Base-by-base conservation (phyloP, 441 rosid species). In the Pelargonium fulgidum region DNA sequence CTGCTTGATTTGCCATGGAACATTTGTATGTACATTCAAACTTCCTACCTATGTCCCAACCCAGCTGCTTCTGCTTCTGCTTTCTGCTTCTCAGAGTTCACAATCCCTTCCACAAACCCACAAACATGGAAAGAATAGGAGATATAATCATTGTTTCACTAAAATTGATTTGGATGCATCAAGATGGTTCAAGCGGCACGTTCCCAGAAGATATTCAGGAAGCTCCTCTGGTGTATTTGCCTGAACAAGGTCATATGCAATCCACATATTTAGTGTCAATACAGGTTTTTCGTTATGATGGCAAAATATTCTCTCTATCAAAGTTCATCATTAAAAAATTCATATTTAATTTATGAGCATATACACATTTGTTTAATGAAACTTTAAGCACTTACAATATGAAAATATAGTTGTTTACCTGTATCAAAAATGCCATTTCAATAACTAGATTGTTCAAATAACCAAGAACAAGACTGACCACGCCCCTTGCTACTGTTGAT, bases 401-500 rank as follows among this genome's bases (percentile, higher is more conserved):
- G 5, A 24, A 52, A 66, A 64, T 65, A 47, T 3, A 26, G 59
- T 14, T 45, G 58, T 58, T 72, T 86, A 91, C 98, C 97, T 91
- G 97, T 74, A 93, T 63, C 83, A 93, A 78, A 73, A 93, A 91
- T 42, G 98, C 97, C 97, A 91, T 91, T 81, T 93, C 98, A 7
- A 93, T 88, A 47, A 93, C 96, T 78, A 91, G 83, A 76, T 91
- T 91, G 85, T 85, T 89, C 72, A 93, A 96, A 85, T 91, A 93
- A 62, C 98, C 97, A 13, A 93, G 97, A 72, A 93, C 97, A 75
- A 93, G 92, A 81, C 90, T 89, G 59, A 91, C 97, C 73, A 93
- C 98, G 24, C 98, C 98, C 77, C 98, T 85, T 56, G 98, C 98
- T 62, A 93, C 93, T 3, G 98, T 91, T 26, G 97, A 93, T 50